Percentiles rank a stretch among this genome's conserved stretches.
phyloP scores from a whole-genome alignment of 176 grass and related monocot species.

The Oryza glaberrima region DNA sequence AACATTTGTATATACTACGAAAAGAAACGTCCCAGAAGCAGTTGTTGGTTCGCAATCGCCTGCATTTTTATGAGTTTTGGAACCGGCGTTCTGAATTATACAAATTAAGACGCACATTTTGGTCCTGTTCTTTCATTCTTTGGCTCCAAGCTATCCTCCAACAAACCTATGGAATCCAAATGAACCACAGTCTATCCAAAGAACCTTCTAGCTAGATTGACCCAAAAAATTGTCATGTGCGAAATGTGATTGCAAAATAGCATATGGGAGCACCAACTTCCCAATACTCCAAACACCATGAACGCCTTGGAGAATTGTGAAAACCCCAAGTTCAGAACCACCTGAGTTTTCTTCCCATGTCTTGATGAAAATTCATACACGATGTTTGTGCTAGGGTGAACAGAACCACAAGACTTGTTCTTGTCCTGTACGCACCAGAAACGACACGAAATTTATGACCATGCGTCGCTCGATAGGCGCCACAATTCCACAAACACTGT shows the following conservation, averaged over 20 bases:
- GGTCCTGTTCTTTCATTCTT: background rate
- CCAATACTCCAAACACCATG: background rate
- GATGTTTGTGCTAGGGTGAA: conserved; percentile 2
- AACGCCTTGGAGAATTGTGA: too few species aligned
- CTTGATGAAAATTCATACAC: background rate
- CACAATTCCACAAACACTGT: background rate
- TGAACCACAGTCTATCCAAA: background rate
- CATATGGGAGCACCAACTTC: background rate
- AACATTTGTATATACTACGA: conserved; percentile 35
- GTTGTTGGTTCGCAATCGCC: conserved; percentile 20
- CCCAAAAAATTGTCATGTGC: background rate
- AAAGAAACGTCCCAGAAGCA: background rate
- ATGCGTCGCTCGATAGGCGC: background rate
- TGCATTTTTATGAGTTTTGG: conserved; percentile 31
- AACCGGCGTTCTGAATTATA: background rate
- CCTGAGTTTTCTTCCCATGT: background rate
- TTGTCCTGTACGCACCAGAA: background rate
- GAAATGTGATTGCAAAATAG: background rate
- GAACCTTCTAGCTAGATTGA: conserved; percentile 10
- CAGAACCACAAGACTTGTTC: background rate
- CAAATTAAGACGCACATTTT: background rate
- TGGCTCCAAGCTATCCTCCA: background rate
- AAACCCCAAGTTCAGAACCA: background rate
- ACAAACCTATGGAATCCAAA: conserved; percentile 12
- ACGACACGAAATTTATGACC: background rate